Percentiles rank a stretch among this genome's conserved stretches.
phyloP scores from a whole-genome alignment of 768 basidiomycete genomes.

The Naematelia aurantialba region DNA sequence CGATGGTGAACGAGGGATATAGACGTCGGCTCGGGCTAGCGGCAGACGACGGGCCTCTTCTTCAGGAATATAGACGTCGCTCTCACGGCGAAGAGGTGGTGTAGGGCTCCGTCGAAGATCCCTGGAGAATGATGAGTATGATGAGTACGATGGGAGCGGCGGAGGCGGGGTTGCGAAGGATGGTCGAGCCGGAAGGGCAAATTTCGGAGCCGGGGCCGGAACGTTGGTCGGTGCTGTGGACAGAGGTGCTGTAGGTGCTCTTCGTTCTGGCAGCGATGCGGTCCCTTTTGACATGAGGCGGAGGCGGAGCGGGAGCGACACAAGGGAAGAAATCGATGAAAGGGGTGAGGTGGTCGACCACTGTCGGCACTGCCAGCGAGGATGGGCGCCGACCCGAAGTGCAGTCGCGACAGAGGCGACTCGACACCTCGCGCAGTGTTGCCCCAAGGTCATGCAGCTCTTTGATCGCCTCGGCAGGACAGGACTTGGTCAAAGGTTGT shows the following conservation, averaged over 20 bases:
- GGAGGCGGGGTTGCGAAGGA: conserved; percentile 3
- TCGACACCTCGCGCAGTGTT: not conserved
- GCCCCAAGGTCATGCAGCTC: not conserved
- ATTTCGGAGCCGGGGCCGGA: conserved; percentile 11
- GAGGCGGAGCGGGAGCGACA: not conserved
- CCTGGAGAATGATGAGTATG: no score
- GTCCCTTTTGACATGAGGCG: not conserved
- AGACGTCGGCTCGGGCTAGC: conserved; percentile 7
- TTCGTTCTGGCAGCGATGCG: not conserved
- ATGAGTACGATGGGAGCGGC: not conserved
- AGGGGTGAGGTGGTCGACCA: not conserved
- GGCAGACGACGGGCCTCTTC: not conserved
- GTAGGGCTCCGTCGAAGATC: conserved; percentile 7
- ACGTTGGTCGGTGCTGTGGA: not conserved
- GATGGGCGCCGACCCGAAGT: not conserved
- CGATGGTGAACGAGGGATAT: conserved; percentile 9
- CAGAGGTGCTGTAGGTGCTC: not conserved
- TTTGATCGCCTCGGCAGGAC: not conserved
- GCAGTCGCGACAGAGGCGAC: not conserved
- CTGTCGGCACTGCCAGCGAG: not conserved
- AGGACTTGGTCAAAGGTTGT: no score
- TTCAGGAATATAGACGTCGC: conserved; percentile 9
- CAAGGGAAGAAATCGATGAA: not conserved
- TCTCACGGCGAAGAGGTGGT: conserved; percentile 4
- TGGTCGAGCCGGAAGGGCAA: conserved; percentile 19